Evolutionary conservation across 352 stramenopile genomes (phyloP), one percentile per base, ranked within the genome.

Genomic region (Aphanomyces astaci): DNA sequence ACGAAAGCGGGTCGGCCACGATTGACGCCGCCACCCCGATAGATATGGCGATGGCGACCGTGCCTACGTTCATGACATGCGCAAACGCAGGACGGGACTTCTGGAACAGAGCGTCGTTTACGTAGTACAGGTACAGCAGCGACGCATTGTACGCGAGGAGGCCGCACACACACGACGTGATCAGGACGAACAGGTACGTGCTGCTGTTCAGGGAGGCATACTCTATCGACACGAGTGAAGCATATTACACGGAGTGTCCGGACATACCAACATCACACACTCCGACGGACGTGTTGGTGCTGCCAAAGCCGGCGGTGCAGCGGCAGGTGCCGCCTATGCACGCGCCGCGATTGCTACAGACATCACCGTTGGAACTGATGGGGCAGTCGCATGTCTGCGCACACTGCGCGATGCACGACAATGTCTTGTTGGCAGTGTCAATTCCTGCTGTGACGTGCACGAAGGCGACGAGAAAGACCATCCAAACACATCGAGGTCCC

Each of bases 71-170:
- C 54, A 63, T 63, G 31, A 48, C 5, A 49, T 63, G 54, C 4
- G 40, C 33, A 27, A 63, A 63, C 0, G 51, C 51, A 59, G 51
- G 51, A 1, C 51, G 51, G n/a, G 51, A 59, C 51, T 59, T 59
- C 2, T 59, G 51, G 27, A 59, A 22, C 22, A 59, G 51, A 17
- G 31, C 28, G 17, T 63, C 7, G 32, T 63, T 24, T 11, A 11
- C 30, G 54, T 63, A 63, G 54, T 63, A 63, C n/a, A 63, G 31
- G 54, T 63, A 63, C 9, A 63, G 7, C 30, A 63, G 54, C 54
- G 54, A 63, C 15, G 30, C 33, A 17, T 45, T 63, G 54, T 63
- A 63, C 10, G 54, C 54, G 54, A 63, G 25, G 32, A 63, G 17
- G 36, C 17, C 54, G 19, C 30, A 45, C 25, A 63, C 31, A n/a